Evolutionary conservation across 257 asterid species (phyloP), one percentile per base, ranked within the genome.

Genomic region (Nicotiana benthamiana): DNA sequence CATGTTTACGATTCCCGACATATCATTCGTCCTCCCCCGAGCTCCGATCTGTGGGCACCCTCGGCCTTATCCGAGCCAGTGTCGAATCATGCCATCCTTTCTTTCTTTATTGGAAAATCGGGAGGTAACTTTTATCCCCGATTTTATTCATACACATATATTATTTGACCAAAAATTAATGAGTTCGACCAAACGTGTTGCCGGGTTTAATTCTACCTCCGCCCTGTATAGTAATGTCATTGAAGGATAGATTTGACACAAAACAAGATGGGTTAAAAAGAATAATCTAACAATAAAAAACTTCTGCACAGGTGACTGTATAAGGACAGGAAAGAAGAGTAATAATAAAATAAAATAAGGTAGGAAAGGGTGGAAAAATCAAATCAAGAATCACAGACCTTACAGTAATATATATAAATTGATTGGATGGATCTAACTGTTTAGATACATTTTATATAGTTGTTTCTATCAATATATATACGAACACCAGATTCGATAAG

Each of bases 401-500:
- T 27, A 66, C 53, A 40, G 79, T 75, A 46, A 40, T 40, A 65
- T 8, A 3, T 18, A 34, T 32, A 16, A 15, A 57, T 83, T 56
- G 48, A 56, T 30, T 79, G 4, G 48, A 40, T 9, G 48, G 68
- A 82, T 46, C 85, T 78, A 66, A 61, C 20, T 83, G 56, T 54
- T 75, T 28, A 28, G 64, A 43, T 36, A 20, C 43, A 56, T 68
- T 30, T 75, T 65, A 59, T 26, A 40, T 28, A 54, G 16, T 28
- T 28, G 43, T 9, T 43, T 36, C 34, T 43, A 17, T 18, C 22
- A 24, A 6, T 26, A 52, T 52, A 32, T 5, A 5, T 32, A n/a
- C n/a, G 40, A 53, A 6, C 64, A 13, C 11, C 48, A 65, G 80
- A 83, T 79, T 79, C 60, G 67, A 79, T 79, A 81, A 62, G 36